A percentile compares a stretch with the other conserved stretches of the same genome.
Conservation (phyloP, 768 basidiomycete species). For the Psilocybe sp. region DNA sequence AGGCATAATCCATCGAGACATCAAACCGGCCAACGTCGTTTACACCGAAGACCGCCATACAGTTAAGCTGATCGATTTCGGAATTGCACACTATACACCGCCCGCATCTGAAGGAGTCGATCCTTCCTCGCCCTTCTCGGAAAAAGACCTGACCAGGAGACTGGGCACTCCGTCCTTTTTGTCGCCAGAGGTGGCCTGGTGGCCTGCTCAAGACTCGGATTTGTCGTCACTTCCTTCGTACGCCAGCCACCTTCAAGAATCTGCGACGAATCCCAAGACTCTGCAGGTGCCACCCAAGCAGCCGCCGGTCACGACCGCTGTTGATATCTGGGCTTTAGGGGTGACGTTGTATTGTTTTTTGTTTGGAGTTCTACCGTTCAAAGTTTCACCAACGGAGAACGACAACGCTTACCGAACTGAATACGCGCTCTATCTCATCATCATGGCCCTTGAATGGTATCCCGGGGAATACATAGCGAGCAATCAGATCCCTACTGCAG, state of each 20-base stretch:
- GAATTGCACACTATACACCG: conserved; percentile 40
- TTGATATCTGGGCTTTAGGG: conserved; percentile 46
- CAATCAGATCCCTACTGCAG: conserved; percentile 32
- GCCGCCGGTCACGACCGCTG: conserved; percentile 42
- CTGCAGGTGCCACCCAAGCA: conserved; percentile 13
- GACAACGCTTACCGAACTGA: conserved; percentile 33
- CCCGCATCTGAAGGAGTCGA: conserved; percentile 16
- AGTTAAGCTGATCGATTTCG: conserved; percentile 91
- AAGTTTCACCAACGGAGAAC: conserved; percentile 28
- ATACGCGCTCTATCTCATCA: conserved; percentile 37
- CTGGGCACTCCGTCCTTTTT: conserved; percentile 43
- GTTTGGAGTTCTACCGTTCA: conserved; percentile 44
- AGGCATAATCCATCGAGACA: conserved; percentile 82
- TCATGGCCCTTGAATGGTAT: conserved; percentile 39
- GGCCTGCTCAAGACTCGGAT: conserved; percentile 24
- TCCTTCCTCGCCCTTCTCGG: conserved; percentile 28
- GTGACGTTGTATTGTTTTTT: conserved; percentile 46
- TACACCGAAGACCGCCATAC: conserved; percentile 49
- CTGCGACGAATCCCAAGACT: not conserved
- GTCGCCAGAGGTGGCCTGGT: conserved; percentile 44
- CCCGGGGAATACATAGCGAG: conserved; percentile 36
- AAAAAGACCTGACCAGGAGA: conserved; percentile 35
- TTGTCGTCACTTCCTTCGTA: conserved; percentile 17
- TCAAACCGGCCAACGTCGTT: conserved; percentile 87
- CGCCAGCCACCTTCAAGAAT: conserved; percentile 15